phyloP scores from a whole-genome alignment of 2,329 filamentous ascomycete genomes.

The Talaromyces sp. region DNA sequence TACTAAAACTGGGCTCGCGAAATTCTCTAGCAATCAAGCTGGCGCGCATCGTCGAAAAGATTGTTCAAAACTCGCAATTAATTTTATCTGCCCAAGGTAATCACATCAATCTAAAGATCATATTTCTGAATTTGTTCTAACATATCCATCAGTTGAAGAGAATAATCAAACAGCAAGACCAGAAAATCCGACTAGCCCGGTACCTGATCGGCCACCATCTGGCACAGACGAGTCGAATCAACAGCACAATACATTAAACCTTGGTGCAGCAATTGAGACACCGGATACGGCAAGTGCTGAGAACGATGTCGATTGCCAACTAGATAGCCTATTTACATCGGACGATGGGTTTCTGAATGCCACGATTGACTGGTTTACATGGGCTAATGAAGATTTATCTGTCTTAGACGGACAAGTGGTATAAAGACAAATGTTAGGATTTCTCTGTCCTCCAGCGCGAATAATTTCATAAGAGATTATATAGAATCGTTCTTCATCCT shows the following conservation, averaged over 20 bases:
- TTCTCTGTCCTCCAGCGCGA: too few species aligned
- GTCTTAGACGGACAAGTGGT: background rate
- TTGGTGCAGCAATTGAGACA: background rate
- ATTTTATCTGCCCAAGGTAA: background rate
- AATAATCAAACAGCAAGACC: background rate
- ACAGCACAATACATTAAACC: background rate
- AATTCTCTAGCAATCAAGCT: background rate
- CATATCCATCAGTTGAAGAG: background rate
- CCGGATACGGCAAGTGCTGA: background rate
- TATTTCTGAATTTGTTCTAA: background rate
- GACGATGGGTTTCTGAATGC: slow-evolving; percentile 1
- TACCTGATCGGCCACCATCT: background rate
- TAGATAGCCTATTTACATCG: too few species aligned
- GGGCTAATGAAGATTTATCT: background rate
- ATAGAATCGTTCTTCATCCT: too few species aligned
- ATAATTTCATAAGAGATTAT: too few species aligned
- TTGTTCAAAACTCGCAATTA: background rate
- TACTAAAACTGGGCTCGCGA: background rate
- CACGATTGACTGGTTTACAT: background rate
- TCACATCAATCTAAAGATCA: background rate
- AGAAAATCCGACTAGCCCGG: background rate
- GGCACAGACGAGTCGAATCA: background rate
- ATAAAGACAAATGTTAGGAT: background rate
- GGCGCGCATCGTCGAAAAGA: background rate
- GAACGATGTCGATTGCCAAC: background rate